Evolutionary conservation across 2,329 filamentous ascomycete species (phyloP).

Genomic region (Cercospora sp.): DNA sequence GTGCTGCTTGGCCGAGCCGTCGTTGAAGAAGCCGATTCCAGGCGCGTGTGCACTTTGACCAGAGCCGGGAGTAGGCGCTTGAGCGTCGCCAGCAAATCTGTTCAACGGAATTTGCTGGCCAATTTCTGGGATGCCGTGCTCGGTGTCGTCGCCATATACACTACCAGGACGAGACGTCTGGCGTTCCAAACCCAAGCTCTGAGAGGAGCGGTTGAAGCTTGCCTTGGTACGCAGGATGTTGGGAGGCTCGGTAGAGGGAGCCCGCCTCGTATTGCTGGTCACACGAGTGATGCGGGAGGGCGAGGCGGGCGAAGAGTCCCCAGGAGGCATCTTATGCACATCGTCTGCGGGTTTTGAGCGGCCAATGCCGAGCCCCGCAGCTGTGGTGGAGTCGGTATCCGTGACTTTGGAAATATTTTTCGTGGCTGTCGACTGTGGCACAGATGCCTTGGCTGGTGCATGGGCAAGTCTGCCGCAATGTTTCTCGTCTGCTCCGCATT

Average conservation of each 20-base stretch:
- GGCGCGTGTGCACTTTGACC: slow-evolving; percentile 44
- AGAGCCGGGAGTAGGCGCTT: slow-evolving; percentile 83
- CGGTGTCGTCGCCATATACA: slow-evolving; percentile 57
- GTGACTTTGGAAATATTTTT: slow-evolving; percentile 81
- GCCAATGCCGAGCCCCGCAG: slow-evolving; percentile 81
- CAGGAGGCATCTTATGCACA: slow-evolving; percentile 32
- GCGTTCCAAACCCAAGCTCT: slow-evolving; percentile 43
- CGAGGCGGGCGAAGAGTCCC: slow-evolving; percentile 20
- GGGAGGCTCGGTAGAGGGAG: slow-evolving; percentile 47
- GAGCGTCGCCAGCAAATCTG: slow-evolving; percentile 87
- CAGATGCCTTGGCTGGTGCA: slow-evolving; percentile 84
- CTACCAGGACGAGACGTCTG: slow-evolving; percentile 57
- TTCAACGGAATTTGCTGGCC: slow-evolving; percentile 93
- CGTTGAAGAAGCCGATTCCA: slow-evolving; percentile 56
- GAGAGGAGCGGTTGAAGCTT: slow-evolving; percentile 54
- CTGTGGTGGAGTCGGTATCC: slow-evolving; percentile 84
- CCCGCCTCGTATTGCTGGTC: slow-evolving; percentile 32
- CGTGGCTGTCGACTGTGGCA: slow-evolving; percentile 78
- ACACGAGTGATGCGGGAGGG: slow-evolving; percentile 30
- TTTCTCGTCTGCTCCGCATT: slow-evolving; percentile 56
- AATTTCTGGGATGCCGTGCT: slow-evolving; percentile 89
- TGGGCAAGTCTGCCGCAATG: slow-evolving; percentile 76
- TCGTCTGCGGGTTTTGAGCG: slow-evolving; percentile 59
- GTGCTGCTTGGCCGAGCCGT: slow-evolving; percentile 57
- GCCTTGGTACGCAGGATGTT: slow-evolving; percentile 62